Base-by-base conservation (phyloP, 2,329 filamentous ascomycete species). In the Colletotrichum theobromicola region DNA sequence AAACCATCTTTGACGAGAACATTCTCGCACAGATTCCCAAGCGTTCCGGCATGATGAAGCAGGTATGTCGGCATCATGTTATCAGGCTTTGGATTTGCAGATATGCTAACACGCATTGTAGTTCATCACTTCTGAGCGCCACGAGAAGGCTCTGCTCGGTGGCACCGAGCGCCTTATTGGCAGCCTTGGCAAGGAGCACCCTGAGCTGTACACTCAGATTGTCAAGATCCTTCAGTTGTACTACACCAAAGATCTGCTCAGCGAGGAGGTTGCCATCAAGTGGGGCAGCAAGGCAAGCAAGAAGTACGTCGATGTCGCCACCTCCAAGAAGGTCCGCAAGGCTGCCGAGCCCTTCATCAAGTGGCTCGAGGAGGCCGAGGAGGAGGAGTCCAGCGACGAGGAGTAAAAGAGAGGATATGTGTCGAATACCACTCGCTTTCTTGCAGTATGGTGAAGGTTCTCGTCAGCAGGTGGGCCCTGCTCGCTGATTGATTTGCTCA, bases 221-320 rank as follows among this genome's bases (percentile, higher is more conserved):
- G 94, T 95, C 77, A 95, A 95, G 84, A 94, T 99, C 80, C 90
- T 99, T 77, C 91, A 98, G 84, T 90, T 94, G 80, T 94, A 96
- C 87, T 99, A 98, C 86, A 92, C 98, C 86, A 90, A 95, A 81
- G 97, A 99, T 79, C 90, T 99, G 70, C 88, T 98, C 80, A 92
- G 90, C 66, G 97, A 99, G 88, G 96, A 98, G 77, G 91, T 95
- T 18, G 92, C 98, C 82, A 94, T 93, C 85, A 93, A 93, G 79
- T 99, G 97, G 96, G 96, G 96, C 78, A 90, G 91, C 82, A 98
- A 97, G 90, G 95, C 96, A 74, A 98, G 95, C 91, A 98, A 98
- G 93, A 98, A 98, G 89, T 98, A 98, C 84, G 94, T 76, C 53
- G 77, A 77, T 26, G 67, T 80, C 18, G 73, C 78, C 63, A 74